These are phyloP conservation scores for Candida taoyuanica DNA, from an alignment of 805 yeast species.

Conservation along the genomic window DNA sequence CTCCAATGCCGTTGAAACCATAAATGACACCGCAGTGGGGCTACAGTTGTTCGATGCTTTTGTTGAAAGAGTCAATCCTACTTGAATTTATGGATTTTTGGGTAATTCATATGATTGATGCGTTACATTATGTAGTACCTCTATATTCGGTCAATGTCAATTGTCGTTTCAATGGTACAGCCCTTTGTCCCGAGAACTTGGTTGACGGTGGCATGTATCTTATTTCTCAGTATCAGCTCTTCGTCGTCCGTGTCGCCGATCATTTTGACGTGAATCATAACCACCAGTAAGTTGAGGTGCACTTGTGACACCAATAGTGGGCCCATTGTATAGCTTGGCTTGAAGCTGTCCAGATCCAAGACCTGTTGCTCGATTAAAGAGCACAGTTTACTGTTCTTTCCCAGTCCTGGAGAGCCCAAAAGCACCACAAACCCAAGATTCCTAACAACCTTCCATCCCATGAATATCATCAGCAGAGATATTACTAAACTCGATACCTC, in stretches of 20 bases:
- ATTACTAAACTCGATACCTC: constrained; percentile 43
- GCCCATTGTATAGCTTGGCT: constrained; percentile 42
- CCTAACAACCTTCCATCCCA: constrained; percentile 50
- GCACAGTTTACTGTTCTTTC: constrained; percentile 34
- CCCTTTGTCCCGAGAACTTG: constrained; percentile 25
- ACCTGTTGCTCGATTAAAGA: constrained; percentile 41
- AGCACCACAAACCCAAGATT: constrained; percentile 49
- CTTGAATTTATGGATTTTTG: constrained; percentile 1
- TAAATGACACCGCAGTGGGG: constrained; percentile 51
- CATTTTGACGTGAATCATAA: constrained; percentile 53
- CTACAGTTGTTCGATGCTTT: constrained; percentile 51
- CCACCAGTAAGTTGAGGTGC: constrained; percentile 54
- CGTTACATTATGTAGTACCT: neutral
- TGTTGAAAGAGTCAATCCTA: constrained; percentile 43
- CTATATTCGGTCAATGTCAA: constrained; percentile 36
- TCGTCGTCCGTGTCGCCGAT: constrained; percentile 70
- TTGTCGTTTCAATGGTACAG: constrained; percentile 36
- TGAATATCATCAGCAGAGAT: constrained; percentile 40
- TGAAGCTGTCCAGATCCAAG: constrained; percentile 46
- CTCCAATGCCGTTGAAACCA: constrained; percentile 40
- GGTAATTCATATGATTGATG: neutral
- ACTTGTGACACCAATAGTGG: constrained; percentile 53
- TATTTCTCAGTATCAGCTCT: constrained; percentile 51
- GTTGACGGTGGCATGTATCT: constrained; percentile 38
- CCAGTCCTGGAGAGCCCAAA: constrained; percentile 46